These are phyloP conservation scores for Smittium culicis DNA, from an alignment of 371 early-diverging fungal species.

Conservation along the genomic window DNA sequence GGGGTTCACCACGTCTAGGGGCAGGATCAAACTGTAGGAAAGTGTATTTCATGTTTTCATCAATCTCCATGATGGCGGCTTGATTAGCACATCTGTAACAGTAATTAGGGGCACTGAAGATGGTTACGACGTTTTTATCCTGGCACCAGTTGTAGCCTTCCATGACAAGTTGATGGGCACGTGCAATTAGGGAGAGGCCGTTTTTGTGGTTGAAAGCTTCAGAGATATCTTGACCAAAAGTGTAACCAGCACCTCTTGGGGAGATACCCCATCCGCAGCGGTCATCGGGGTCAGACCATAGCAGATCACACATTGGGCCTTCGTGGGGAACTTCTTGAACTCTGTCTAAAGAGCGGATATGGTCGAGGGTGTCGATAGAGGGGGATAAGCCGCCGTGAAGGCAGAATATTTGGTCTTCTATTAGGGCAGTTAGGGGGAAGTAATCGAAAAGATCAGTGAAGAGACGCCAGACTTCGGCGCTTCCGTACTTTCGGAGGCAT, in stretches of 20 bases:
- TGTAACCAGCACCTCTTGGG: conserved; percentile 97
- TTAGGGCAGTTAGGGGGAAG: conserved; percentile 92
- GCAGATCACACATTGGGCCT: conserved; percentile 93
- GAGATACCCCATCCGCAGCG: conserved; percentile 94
- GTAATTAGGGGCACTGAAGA: conserved; percentile 98
- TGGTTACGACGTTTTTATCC: conserved; percentile 96
- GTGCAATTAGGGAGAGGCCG: conserved; percentile 92
- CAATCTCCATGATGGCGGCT: conserved; percentile 96
- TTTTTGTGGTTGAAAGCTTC: conserved; percentile 91
- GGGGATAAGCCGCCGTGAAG: conserved; percentile 99
- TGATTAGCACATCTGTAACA: conserved; percentile 99
- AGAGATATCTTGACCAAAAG: conserved; percentile 92
- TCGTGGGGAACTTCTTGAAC: conserved; percentile 98
- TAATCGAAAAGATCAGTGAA: conserved; percentile 99
- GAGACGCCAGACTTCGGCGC: conserved; percentile 95
- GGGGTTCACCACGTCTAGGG: conserved; percentile 93
- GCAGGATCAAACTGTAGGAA: conserved; percentile 92
- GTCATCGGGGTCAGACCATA: conserved; percentile 93
- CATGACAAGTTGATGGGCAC: conserved; percentile 98
- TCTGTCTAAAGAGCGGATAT: conserved; percentile 91
- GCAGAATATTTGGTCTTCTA: conserved; percentile 89
- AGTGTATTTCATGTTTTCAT: conserved; percentile 82
- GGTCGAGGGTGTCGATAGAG: conserved; percentile 92
- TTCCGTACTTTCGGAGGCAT: conserved; percentile 97
- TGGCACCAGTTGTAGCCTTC: conserved; percentile 98